Conservation (phyloP, 129 eudicot species). For the Artemisia annua region DNA sequence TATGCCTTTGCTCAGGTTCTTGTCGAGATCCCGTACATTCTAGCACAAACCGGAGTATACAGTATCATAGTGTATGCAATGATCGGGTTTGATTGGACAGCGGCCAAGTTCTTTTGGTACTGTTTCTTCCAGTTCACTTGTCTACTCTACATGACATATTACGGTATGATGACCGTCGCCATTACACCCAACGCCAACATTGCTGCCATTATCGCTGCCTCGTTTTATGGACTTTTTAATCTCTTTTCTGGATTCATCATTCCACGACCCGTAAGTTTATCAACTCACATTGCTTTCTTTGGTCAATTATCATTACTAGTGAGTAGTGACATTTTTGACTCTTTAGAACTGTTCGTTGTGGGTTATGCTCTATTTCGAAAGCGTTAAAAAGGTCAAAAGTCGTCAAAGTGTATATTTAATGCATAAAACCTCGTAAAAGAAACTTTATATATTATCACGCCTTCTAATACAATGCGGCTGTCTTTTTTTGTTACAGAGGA, state of each 20-base stretch:
- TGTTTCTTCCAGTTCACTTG: conserved; percentile 41
- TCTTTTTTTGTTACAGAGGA: conserved; percentile 29
- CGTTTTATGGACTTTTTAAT: conserved; percentile 42
- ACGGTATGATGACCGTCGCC: conserved; percentile 58
- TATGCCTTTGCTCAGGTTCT: conserved; percentile 54
- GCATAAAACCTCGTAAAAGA: background rate
- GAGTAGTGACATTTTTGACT: background rate
- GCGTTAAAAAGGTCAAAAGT: background rate
- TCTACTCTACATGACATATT: conserved; percentile 45
- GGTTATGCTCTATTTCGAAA: background rate
- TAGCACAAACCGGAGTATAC: conserved; percentile 37
- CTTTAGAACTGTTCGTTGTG: background rate
- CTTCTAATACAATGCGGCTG: background rate
- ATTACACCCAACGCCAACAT: conserved; percentile 45
- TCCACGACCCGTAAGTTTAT: conserved; percentile 48
- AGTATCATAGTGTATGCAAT: conserved; percentile 42
- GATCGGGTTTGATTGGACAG: conserved; percentile 55
- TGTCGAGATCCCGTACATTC: conserved; percentile 43
- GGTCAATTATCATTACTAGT: background rate
- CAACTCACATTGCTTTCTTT: background rate
- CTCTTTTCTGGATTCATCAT: conserved; percentile 48
- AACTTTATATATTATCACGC: background rate
- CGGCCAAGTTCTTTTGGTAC: conserved; percentile 43
- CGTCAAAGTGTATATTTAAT: background rate
- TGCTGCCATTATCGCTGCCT: conserved; percentile 44